Base-by-base conservation (phyloP, 192 early-diverging fungal genomes). In the Dissophora ornata region DNA sequence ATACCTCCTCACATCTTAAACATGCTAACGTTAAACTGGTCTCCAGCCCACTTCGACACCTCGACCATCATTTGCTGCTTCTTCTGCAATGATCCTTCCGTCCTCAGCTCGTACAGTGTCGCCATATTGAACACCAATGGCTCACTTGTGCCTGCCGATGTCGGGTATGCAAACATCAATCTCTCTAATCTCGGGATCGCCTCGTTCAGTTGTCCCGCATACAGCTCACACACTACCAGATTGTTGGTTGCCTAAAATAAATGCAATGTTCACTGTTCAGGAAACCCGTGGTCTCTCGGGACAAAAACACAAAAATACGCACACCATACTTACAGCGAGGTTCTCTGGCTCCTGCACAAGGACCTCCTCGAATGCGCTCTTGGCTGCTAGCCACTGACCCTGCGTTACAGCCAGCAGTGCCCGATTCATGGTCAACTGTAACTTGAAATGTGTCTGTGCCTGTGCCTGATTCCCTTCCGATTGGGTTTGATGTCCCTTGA, bases 101-200 rank as follows among this genome's bases (percentile, higher is more conserved):
- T 81, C 19, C 85, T 52, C 18, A 87, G 64, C 34, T 87, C 85
- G 62, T 80, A 84, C 19, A 87, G 69, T 6, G 82, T 87, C 50
- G 83, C 84, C 69, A 87, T 56, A 49, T 87, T 87, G 57, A 82
- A 80, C 15, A 87, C 54, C 13, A 78, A 57, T 10, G 80, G 70
- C 54, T 83, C 83, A 29, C 83, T 80, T 26, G 80, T 67, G 10
- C 83, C 80, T 24, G 83, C 83, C 21, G 83, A 69, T 8, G 68
- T 75, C 4, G 82, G 83, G 21, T 82, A 67, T 18, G 82, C 56
- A 42, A 69, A 52, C 50, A 78, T 70, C 30, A 84, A 26, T 11
- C 48, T 44, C 47, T 87, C 83, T 11, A 87, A 30, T 18, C 81
- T 29, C 30, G 71, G 63, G 25, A 87, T 81, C 0, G 85, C 71